Evolutionary conservation across 192 early-diverging fungal genomes (phyloP).

Genomic region (Podila verticillata): DNA sequence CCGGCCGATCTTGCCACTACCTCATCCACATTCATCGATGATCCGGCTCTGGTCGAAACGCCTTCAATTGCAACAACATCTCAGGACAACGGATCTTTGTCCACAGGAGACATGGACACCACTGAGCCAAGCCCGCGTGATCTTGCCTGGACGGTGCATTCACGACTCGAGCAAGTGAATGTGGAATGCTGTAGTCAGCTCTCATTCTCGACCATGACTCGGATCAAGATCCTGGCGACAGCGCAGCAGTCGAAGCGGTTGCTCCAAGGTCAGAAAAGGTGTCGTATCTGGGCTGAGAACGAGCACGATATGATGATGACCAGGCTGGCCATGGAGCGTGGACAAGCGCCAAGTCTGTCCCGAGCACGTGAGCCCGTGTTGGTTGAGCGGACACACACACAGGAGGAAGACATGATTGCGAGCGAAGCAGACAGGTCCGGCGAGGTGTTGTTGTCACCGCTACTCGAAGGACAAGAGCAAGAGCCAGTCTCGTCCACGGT

Average conservation of each 20-base stretch:
- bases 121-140: background rate
- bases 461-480: no score
- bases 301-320: conserved; percentile 54
- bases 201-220: conserved; percentile 24
- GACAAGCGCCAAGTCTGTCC: background rate
- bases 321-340: conserved; percentile 31
- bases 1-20: no score
- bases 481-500: no score
- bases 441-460: no score
- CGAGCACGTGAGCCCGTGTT: background rate
- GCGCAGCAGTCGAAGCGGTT: conserved; percentile 13
- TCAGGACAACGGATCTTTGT: background rate
- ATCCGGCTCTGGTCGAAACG: background rate
- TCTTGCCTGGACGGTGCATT: conserved; percentile 17
- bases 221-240: conserved; percentile 15
- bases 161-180: conserved; percentile 43
- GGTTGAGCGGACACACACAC: no score
- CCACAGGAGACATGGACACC: background rate
- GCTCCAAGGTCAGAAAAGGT: conserved; percentile 25
- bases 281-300: conserved; percentile 48
- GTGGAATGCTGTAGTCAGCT: conserved; percentile 34
- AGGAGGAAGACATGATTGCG: no score
- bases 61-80: background rate
- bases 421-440: no score
- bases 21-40: no score